These are phyloP conservation scores for Cryphonectria nitschkei DNA, from an alignment of 2,329 filamentous ascomycete genomes.

Conservation along the genomic window DNA sequence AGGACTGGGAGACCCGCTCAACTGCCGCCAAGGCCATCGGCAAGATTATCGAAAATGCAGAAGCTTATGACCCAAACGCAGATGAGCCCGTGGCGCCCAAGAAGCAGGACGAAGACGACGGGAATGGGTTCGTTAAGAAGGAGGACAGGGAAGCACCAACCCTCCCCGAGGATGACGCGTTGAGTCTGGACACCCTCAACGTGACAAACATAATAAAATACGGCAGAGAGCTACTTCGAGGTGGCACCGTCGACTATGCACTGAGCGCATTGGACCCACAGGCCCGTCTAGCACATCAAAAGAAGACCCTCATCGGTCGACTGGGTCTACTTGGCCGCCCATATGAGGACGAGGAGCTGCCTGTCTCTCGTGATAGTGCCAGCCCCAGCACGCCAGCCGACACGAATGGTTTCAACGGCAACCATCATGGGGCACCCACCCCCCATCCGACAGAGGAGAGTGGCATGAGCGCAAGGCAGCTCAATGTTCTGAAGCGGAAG, in stretches of 20 bases:
- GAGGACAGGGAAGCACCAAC: slow-evolving; percentile 44
- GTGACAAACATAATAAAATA: slow-evolving; percentile 78
- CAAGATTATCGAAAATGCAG: slow-evolving; percentile 88
- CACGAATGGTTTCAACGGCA: slow-evolving; percentile 37
- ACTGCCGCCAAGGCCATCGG: slow-evolving; percentile 93
- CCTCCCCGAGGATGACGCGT: slow-evolving; percentile 61
- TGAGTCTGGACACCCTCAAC: slow-evolving; percentile 76
- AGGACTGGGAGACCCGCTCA: slow-evolving; percentile 94
- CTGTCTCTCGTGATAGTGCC: slow-evolving; percentile 63
- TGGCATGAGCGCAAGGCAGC: slow-evolving; percentile 85
- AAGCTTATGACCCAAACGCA: slow-evolving; percentile 84
- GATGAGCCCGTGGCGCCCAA: slow-evolving; percentile 54
- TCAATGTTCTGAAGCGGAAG: slow-evolving; percentile 94
- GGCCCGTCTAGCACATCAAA: slow-evolving; percentile 81
- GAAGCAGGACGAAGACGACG: slow-evolving; percentile 51
- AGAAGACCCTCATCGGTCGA: slow-evolving; percentile 81
- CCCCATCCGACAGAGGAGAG: slow-evolving; percentile 61
- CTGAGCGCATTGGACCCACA: slow-evolving; percentile 81
- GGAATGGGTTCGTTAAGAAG: slow-evolving; percentile 49
- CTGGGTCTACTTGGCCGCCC: slow-evolving; percentile 84
- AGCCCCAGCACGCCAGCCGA: slow-evolving; percentile 53
- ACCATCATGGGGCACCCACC: slow-evolving; percentile 41
- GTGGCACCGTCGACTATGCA: slow-evolving; percentile 83
- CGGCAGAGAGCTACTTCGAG: slow-evolving; percentile 83
- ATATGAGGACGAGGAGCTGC: slow-evolving; percentile 80